These are phyloP conservation scores for Termitomyces sp. DNA, from an alignment of 1,284 basidiomycete genomes.

Conservation along the genomic window DNA sequence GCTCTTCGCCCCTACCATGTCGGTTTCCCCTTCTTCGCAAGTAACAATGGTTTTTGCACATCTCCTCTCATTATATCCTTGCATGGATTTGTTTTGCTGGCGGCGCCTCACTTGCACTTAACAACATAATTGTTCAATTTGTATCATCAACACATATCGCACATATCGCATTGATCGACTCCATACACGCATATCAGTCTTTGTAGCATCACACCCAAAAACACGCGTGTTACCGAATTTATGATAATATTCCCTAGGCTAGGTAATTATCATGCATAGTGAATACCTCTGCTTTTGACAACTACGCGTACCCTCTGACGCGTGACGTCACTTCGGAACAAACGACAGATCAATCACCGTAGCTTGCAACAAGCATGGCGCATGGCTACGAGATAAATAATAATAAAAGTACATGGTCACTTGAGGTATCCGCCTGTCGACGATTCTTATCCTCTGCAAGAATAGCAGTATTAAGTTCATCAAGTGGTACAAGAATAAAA, in stretches of 20 bases:
- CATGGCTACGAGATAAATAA: conserved; percentile 3
- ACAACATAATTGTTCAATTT: background rate
- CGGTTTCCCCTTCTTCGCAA: background rate
- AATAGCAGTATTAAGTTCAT: conserved; percentile 96
- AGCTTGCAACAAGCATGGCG: background rate
- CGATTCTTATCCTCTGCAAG: conserved; percentile 77
- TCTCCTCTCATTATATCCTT: background rate
- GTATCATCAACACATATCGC: background rate
- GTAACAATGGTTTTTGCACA: background rate
- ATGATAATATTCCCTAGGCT: background rate
- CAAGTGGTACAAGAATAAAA: conserved; percentile 52
- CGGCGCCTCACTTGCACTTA: background rate
- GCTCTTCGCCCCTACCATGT: no score
- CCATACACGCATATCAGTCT: conserved; percentile 11
- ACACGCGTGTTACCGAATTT: conserved; percentile 3
- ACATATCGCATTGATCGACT: background rate
- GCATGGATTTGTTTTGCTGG: background rate
- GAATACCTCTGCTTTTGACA: background rate
- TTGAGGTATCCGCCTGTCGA: conserved; percentile 20
- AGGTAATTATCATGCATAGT: background rate
- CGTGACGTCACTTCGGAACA: conserved; percentile 2
- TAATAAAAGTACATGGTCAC: conserved; percentile 6
- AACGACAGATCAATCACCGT: background rate
- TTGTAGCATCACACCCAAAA: conserved; percentile 10
- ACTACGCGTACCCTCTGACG: background rate